Evolutionary conservation across 2,329 filamentous ascomycete species (phyloP), one percentile per base, ranked within the genome.

Genomic region (Truncatella angustata): DNA sequence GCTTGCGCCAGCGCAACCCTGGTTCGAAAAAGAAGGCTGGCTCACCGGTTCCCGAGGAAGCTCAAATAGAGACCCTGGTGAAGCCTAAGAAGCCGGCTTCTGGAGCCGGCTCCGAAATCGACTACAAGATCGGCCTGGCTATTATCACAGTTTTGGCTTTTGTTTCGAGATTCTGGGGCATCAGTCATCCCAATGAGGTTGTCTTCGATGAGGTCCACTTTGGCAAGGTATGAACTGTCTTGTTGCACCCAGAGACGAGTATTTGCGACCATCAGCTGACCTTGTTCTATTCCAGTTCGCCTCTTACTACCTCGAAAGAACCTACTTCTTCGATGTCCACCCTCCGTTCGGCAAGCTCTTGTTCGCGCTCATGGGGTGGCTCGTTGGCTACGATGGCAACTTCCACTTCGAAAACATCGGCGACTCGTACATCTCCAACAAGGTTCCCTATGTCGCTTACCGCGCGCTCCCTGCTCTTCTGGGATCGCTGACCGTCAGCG

Each of bases 141-240:
- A 68, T 96, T 60, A 86, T 96, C 66, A 97, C 93, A 2, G 64
- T 84, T 24, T 75, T 97, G 59, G 93, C 91, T 46, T 97, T 99
- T 66, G 66, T 91, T 56, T 97, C 94, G 44, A 83, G 94, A 56
- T 99, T 99, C 78, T 97, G 89, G 84, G 92, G 91, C 57, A 97
- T 99, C 69, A 90, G 82, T 69, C 92, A 97, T 72, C 94, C 94
- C 14, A 87, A 96, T 67, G 89, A 97, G 76, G 94, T 99, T 51
- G 94, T 99, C 46, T 99, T 99, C 67, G 94, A 99, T 68, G 94
- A 99, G 73, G 94, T 99, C 53, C 94, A 99, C 75, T 99, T 99
- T 72, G 94, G 94, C 76, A 99, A 99, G 88, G 93, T 97, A 78
- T 54, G 80, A 4, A 34, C 55, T 32, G 49, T 42, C 5, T 40